Conservation (phyloP, 1,284 basidiomycete species). For the Tilletia indica region DNA sequence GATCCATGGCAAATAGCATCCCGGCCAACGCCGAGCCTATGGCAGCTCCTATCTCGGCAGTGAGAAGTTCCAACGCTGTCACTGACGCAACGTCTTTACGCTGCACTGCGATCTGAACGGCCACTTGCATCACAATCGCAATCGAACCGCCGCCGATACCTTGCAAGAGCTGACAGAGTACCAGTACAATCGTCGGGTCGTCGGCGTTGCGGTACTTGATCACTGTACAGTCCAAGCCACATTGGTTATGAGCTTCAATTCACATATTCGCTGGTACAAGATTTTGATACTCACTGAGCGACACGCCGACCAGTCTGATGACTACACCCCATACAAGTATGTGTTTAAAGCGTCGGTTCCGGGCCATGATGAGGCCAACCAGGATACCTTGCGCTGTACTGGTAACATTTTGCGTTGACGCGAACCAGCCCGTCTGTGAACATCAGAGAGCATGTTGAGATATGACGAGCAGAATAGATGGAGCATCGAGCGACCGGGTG, state of each 20-base stretch:
- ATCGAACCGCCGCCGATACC: conserved; percentile 77
- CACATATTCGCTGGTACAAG: no score
- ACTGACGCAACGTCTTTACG: conserved; percentile 76
- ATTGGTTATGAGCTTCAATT: no score
- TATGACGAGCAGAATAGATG: neutral
- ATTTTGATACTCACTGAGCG: conserved; percentile 21
- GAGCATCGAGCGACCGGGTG: neutral
- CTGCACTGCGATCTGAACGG: conserved; percentile 73
- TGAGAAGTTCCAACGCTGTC: conserved; percentile 75
- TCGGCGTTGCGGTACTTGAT: conserved; percentile 65
- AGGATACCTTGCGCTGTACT: conserved; percentile 68
- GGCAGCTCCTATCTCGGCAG: conserved; percentile 74
- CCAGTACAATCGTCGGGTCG: conserved; percentile 59
- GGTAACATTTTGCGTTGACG: conserved; percentile 61
- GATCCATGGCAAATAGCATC: conserved; percentile 64
- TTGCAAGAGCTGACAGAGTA: conserved; percentile 66
- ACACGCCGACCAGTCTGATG: conserved; percentile 69
- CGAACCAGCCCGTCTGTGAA: conserved; percentile 7
- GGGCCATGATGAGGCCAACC: conserved; percentile 65
- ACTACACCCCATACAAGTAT: conserved; percentile 68
- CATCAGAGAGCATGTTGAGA: neutral
- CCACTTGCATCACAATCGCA: conserved; percentile 69
- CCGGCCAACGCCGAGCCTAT: conserved; percentile 67
- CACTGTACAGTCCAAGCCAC: conserved; percentile 23
- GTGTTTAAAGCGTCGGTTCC: conserved; percentile 65